These are phyloP conservation scores for Xerocomellus chrysenteron DNA, from an alignment of 768 basidiomycete genomes.

Conservation along the genomic window DNA sequence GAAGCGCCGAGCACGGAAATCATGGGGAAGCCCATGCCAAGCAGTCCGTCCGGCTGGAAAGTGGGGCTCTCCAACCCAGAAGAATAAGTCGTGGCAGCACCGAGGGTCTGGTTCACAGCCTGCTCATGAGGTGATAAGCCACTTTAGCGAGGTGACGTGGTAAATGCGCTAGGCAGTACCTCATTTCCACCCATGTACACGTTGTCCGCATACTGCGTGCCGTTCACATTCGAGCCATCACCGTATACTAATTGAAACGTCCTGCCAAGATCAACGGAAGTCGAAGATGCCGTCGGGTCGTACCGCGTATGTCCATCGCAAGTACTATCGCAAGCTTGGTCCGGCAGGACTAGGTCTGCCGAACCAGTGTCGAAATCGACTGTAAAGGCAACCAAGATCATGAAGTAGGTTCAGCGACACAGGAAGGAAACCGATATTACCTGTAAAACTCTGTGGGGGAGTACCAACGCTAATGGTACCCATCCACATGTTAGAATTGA, in stretches of 20 bases:
- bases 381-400: slow-evolving; percentile 11
- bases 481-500: slow-evolving; percentile 43
- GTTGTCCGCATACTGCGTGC: slow-evolving; percentile 43
- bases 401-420: neutral
- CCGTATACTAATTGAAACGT: slow-evolving; percentile 37
- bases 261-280: slow-evolving; percentile 26
- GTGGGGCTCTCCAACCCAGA: slow-evolving; percentile 22
- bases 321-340: slow-evolving; percentile 22
- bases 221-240: slow-evolving; percentile 39
- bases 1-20: slow-evolving; percentile 36
- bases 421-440: slow-evolving; percentile 21
- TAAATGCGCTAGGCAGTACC: slow-evolving; percentile 23
- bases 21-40: slow-evolving; percentile 42
- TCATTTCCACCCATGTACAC: slow-evolving; percentile 40
- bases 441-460: slow-evolving; percentile 43
- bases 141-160: slow-evolving; percentile 2
- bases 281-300: slow-evolving; percentile 29
- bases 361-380: slow-evolving; percentile 58
- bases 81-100: slow-evolving; percentile 42
- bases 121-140: slow-evolving; percentile 5
- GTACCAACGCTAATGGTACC: slow-evolving; percentile 48
- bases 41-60: slow-evolving; percentile 40
- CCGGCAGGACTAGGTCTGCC: slow-evolving; percentile 47
- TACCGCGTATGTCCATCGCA: slow-evolving; percentile 36
- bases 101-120: slow-evolving; percentile 43